Evolutionary conservation across 2,329 filamentous ascomycete species (phyloP).

Genomic region (Pyricularia grisea): DNA sequence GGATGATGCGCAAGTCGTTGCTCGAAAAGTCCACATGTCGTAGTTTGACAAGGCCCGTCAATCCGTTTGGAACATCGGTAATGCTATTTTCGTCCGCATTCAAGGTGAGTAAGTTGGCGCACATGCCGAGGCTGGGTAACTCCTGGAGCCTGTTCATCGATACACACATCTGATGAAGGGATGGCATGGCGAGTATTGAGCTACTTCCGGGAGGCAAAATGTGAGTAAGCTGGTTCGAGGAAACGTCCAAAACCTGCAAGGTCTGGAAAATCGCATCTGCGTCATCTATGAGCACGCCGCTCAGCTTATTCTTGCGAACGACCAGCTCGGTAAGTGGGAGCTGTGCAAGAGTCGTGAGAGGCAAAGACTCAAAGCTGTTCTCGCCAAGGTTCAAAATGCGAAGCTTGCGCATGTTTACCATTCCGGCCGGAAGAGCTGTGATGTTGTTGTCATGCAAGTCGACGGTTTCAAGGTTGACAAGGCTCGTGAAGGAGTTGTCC

Average conservation of each 20-base stretch:
- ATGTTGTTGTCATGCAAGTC: slow-evolving; percentile 78
- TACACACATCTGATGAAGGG: slow-evolving; percentile 64
- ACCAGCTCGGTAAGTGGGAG: slow-evolving; percentile 60
- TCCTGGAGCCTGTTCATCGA: slow-evolving; percentile 68
- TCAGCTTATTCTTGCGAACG: slow-evolving; percentile 69
- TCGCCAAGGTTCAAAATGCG: slow-evolving; percentile 70
- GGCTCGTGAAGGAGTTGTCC: slow-evolving; percentile 48
- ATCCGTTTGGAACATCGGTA: slow-evolving; percentile 63
- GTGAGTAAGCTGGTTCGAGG: slow-evolving; percentile 61
- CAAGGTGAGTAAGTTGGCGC: slow-evolving; percentile 64
- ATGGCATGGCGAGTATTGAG: slow-evolving; percentile 52
- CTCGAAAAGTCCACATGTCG: slow-evolving; percentile 74
- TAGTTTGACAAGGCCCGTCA: slow-evolving; percentile 57
- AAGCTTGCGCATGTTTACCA: slow-evolving; percentile 60
- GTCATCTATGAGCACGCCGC: slow-evolving; percentile 60
- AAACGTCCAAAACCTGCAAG: slow-evolving; percentile 69
- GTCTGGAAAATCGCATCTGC: slow-evolving; percentile 42
- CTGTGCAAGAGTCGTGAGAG: slow-evolving; percentile 57
- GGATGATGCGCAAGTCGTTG: slow-evolving; percentile 71
- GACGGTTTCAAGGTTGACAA: slow-evolving; percentile 66
- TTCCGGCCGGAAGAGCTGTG: slow-evolving; percentile 54
- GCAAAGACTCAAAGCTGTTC: slow-evolving; percentile 65
- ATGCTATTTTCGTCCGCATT: slow-evolving; percentile 77
- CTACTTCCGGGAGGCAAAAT: slow-evolving; percentile 29
- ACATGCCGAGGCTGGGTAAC: slow-evolving; percentile 66